phyloP scores from a whole-genome alignment of 106 monocot species.

The Platanthera guangdongensis region DNA sequence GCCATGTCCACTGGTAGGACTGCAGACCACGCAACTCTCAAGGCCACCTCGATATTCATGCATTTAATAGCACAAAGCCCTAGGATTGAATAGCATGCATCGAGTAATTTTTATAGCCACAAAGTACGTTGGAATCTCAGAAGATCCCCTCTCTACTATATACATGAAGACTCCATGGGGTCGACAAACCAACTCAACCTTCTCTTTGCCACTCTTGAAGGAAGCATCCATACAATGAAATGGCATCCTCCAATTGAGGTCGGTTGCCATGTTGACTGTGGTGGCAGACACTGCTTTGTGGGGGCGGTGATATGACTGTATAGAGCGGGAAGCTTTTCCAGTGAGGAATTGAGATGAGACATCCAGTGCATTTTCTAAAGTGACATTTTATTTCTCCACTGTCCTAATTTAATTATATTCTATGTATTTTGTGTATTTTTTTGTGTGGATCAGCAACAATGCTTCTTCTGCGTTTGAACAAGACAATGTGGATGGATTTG shows the following conservation, averaged over 20 bases:
- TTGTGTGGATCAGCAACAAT: neutral
- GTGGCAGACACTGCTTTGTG: neutral
- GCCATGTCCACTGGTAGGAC: too few species aligned
- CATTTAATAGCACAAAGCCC: too few species aligned
- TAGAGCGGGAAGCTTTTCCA: neutral
- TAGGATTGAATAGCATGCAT: too few species aligned
- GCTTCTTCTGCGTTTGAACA: neutral
- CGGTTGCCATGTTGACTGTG: neutral
- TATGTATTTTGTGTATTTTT: neutral
- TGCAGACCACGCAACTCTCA: too few species aligned
- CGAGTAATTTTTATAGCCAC: too few species aligned
- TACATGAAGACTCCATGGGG: too few species aligned
- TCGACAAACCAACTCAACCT: too few species aligned
- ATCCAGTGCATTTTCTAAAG: neutral
- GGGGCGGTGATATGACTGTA: conserved; percentile 1
- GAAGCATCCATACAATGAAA: too few species aligned
- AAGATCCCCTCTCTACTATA: too few species aligned
- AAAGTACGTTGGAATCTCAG: too few species aligned
- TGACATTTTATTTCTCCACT: neutral
- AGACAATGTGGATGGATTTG: neutral
- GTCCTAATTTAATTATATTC: neutral
- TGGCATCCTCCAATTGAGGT: neutral
- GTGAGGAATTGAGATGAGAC: neutral
- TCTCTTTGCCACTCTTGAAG: too few species aligned
- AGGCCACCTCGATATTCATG: too few species aligned